These are phyloP conservation scores for Lycium barbarum DNA, from an alignment of 257 asterid species.

Conservation along the genomic window DNA sequence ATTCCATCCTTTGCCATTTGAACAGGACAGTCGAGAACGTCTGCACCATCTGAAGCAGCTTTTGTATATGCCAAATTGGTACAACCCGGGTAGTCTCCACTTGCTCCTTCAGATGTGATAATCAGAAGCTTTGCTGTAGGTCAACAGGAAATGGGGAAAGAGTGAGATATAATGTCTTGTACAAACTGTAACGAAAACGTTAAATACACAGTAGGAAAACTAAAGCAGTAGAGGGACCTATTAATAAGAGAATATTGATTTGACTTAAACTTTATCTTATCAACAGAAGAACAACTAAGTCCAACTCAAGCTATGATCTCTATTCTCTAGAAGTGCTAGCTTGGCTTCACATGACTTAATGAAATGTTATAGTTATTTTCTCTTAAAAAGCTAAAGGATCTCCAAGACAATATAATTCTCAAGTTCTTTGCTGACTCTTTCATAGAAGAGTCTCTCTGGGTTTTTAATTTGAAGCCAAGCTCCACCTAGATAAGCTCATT, in stretches of 20 bases:
- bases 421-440: neutral
- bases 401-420: constrained; percentile 19
- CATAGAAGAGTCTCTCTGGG: constrained; percentile 22
- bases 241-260: neutral
- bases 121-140: constrained; percentile 55
- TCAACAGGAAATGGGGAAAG: constrained; percentile 1
- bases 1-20: constrained; percentile 70
- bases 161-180: neutral
- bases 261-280: neutral
- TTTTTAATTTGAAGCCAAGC: neutral
- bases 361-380: neutral
- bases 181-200: neutral
- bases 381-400: neutral
- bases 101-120: constrained; percentile 83
- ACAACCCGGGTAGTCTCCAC: constrained; percentile 84
- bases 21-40: constrained; percentile 73
- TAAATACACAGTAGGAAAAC: neutral
- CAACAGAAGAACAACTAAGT: neutral
- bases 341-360: neutral
- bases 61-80: constrained; percentile 63
- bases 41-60: constrained; percentile 78
- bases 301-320: neutral
- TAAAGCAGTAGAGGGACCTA: neutral
- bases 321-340: neutral
- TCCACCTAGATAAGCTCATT: constrained; percentile 11